Conservation (phyloP, 495 filamentous ascomycete genomes). For the Penicillium lagena region DNA sequence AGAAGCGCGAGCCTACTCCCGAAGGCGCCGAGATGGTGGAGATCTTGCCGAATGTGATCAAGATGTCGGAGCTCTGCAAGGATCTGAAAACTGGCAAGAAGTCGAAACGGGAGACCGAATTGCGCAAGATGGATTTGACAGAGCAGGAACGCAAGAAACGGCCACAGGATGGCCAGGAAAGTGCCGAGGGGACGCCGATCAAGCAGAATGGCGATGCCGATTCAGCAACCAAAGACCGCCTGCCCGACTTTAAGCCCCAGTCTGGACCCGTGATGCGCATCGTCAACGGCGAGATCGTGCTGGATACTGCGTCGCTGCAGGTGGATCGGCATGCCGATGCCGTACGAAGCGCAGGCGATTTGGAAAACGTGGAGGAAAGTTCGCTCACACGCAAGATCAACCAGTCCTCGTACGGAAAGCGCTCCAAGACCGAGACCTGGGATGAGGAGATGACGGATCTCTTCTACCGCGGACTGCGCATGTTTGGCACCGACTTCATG, state of each 20-base stretch:
- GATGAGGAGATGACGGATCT: conserved; percentile 66
- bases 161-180: conserved; percentile 29
- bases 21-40: conserved; percentile 68
- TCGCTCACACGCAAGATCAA: conserved; percentile 76
- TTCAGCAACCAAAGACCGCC: conserved; percentile 7
- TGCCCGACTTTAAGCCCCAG: conserved; percentile 18
- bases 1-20: conserved; percentile 56
- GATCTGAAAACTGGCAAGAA: conserved; percentile 73
- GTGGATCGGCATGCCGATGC: conserved; percentile 74
- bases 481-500: conserved; percentile 92
- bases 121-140: conserved; percentile 47
- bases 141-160: conserved; percentile 43
- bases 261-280: conserved; percentile 57
- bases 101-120: conserved; percentile 61
- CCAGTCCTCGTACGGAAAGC: conserved; percentile 64
- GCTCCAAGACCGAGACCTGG: conserved; percentile 69
- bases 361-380: conserved; percentile 64
- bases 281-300: conserved; percentile 77
- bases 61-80: conserved; percentile 77
- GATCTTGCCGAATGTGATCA: conserved; percentile 62
- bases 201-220: conserved; percentile 23
- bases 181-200: conserved; percentile 17
- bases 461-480: conserved; percentile 77
- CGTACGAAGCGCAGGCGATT: conserved; percentile 48
- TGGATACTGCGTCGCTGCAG: conserved; percentile 69